A percentile compares a stretch with the other conserved stretches of the same genome.
Conservation (phyloP, 805 yeast genomes). For the Wickerhamiella galacta region DNA sequence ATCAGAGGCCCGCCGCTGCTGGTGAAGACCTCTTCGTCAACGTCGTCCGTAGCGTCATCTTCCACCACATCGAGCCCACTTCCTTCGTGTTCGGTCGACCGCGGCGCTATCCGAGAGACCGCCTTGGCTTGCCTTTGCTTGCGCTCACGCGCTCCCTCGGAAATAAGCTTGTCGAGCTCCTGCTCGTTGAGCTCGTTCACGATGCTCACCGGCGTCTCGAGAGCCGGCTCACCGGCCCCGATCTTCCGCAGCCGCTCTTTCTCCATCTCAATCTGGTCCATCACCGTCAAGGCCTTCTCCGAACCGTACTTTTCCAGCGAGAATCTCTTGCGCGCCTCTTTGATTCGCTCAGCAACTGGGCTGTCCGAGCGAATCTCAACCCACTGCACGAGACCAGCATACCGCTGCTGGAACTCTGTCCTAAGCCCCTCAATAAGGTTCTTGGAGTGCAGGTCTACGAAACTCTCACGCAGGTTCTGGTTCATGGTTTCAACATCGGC, state of each 20-base stretch:
- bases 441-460: slow-evolving; percentile 58
- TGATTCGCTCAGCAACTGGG: slow-evolving; percentile 34
- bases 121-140: slow-evolving; percentile 1
- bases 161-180: slow-evolving; percentile 21
- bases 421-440: slow-evolving; percentile 55
- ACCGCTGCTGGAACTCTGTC: slow-evolving; percentile 68
- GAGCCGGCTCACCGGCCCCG: slow-evolving; percentile 24
- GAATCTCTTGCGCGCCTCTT: slow-evolving; percentile 32
- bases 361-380: slow-evolving; percentile 36
- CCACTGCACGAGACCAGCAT: slow-evolving; percentile 50
- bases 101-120: slow-evolving; percentile 2
- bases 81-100: slow-evolving; percentile 21
- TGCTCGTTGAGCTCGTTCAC: slow-evolving; percentile 13
- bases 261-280: slow-evolving; percentile 64
- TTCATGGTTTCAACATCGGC: slow-evolving; percentile 62
- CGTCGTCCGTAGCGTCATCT: slow-evolving; percentile 18
- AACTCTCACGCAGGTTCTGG: slow-evolving; percentile 51
- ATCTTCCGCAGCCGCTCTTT: slow-evolving; percentile 41
- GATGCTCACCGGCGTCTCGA: slow-evolving; percentile 52
- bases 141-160: slow-evolving; percentile 9
- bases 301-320: slow-evolving; percentile 21
- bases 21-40: slow-evolving; percentile 15
- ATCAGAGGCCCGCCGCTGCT: slow-evolving; percentile 11
- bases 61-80: slow-evolving; percentile 20
- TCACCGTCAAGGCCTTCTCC: slow-evolving; percentile 31